Conservation (phyloP, 2,329 filamentous ascomycete species). For the Fusarium sp. region DNA sequence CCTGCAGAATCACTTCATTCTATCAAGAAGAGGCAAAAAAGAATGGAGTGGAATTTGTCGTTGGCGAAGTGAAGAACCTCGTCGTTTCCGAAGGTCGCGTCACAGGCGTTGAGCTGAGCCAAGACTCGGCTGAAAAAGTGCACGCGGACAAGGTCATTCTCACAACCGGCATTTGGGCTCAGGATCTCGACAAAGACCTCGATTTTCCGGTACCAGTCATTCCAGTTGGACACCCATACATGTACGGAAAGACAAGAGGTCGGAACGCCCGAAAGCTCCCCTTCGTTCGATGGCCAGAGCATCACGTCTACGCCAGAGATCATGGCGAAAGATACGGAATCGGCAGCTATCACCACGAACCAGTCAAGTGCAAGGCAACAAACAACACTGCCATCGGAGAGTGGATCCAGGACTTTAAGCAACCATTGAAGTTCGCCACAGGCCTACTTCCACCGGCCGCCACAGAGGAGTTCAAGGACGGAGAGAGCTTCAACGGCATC, state of each 20-base stretch:
- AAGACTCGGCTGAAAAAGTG: background rate
- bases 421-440: slow-evolving; percentile 20
- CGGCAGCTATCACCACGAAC: slow-evolving; percentile 36
- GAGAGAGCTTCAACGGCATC: slow-evolving; percentile 34
- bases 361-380: slow-evolving; percentile 15
- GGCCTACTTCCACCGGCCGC: slow-evolving; percentile 22
- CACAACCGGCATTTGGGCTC: slow-evolving; percentile 39
- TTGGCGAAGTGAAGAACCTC: slow-evolving; percentile 26
- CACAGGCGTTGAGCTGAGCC: slow-evolving; percentile 12
- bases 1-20: slow-evolving; percentile 21
- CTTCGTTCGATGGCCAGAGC: slow-evolving; percentile 38
- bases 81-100: background rate
- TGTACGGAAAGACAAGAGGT: slow-evolving; percentile 6
- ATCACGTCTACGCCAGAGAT: slow-evolving; percentile 38
- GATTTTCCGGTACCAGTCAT: slow-evolving; percentile 34
- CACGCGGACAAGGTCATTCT: slow-evolving; percentile 35
- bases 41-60: slow-evolving; percentile 13
- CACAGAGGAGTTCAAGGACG: slow-evolving; percentile 13
- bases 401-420: slow-evolving; percentile 30
- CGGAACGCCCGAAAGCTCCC: background rate
- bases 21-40: slow-evolving; percentile 30
- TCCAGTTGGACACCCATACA: slow-evolving; percentile 39
- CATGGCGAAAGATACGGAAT: slow-evolving; percentile 36
- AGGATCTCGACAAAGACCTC: slow-evolving; percentile 24
- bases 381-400: slow-evolving; percentile 25